phyloP scores from a whole-genome alignment of 2,329 filamentous ascomycete genomes.

The Sclerotiophoma versabilis region DNA sequence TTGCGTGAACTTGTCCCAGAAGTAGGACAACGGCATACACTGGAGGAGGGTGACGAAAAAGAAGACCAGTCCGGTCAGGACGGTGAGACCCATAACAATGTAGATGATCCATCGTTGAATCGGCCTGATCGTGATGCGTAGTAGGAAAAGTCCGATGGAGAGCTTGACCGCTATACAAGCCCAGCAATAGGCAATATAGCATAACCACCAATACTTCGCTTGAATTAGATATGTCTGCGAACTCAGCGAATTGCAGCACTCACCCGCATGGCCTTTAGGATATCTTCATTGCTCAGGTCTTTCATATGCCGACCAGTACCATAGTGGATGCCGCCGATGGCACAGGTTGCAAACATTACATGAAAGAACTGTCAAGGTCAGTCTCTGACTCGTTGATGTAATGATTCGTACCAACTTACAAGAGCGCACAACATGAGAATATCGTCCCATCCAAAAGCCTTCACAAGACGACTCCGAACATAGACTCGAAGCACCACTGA shows the following conservation, averaged over 20 bases:
- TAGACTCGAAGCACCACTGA: constrained; percentile 51
- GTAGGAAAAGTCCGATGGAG: constrained; percentile 45
- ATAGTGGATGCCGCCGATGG: constrained; percentile 40
- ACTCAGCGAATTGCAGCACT: constrained; percentile 4
- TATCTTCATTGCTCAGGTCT: constrained; percentile 29
- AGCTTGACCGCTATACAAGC: constrained; percentile 44
- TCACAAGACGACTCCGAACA: constrained; percentile 51
- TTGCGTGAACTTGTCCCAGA: constrained; percentile 55
- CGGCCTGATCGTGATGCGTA: constrained; percentile 40
- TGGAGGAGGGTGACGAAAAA: constrained; percentile 60
- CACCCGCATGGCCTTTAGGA: constrained; percentile 41
- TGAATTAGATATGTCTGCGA: not conserved
- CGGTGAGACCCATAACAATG: constrained; percentile 43
- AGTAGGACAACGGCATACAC: constrained; percentile 58
- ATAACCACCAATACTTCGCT: constrained; percentile 45
- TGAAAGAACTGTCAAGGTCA: constrained; percentile 27
- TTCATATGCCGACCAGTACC: constrained; percentile 44
- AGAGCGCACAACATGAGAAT: constrained; percentile 42
- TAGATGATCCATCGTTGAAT: constrained; percentile 49
- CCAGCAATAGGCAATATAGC: constrained; percentile 44
- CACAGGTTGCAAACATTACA: constrained; percentile 41
- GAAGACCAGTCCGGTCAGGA: constrained; percentile 49
- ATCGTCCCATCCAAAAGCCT: constrained; percentile 48
- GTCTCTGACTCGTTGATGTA: not conserved
- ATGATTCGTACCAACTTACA: constrained; percentile 19